Percentiles rank a stretch among this genome's conserved stretches.
Evolutionary conservation across 495 filamentous ascomycete species (phyloP).

Genomic region (Aspergillus panamensis): DNA sequence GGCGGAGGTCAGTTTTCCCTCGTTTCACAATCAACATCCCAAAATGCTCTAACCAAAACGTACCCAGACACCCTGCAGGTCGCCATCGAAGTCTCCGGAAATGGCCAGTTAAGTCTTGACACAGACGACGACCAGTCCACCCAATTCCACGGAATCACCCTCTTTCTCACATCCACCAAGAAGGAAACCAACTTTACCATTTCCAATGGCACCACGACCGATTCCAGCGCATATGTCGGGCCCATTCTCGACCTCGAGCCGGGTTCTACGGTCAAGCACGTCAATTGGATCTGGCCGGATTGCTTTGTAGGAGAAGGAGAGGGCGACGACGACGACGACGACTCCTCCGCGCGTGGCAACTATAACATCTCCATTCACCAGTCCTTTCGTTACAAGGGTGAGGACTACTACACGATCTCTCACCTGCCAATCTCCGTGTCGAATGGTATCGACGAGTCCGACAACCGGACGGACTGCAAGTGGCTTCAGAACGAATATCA

Average conservation of each 20-base stretch:
- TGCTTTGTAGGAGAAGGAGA: constrained; percentile 58
- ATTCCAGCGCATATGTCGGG: constrained; percentile 53
- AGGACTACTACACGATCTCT: constrained; percentile 64
- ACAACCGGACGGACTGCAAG: constrained; percentile 24
- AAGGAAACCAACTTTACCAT: constrained; percentile 65
- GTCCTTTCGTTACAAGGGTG: constrained; percentile 59
- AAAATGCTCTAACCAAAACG: not conserved
- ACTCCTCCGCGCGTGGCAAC: constrained; percentile 31
- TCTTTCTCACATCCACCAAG: constrained; percentile 61
- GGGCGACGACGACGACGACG: constrained; percentile 21
- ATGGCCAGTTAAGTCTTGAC: constrained; percentile 58
- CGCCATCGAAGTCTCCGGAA: constrained; percentile 61
- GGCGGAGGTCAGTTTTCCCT: constrained; percentile 52
- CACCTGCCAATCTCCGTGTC: constrained; percentile 63
- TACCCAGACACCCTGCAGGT: constrained; percentile 56
- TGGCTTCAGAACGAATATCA: constrained; percentile 24
- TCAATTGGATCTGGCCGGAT: constrained; percentile 64
- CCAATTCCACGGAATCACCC: constrained; percentile 58
- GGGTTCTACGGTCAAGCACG: constrained; percentile 64
- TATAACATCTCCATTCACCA: constrained; percentile 66
- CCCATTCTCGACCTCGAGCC: constrained; percentile 59
- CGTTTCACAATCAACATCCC: not conserved
- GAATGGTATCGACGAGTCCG: constrained; percentile 49
- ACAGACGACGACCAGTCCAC: constrained; percentile 38
- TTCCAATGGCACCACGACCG: constrained; percentile 54